A percentile compares a stretch with the other conserved stretches of the same genome.
Conservation (phyloP, 2,329 filamentous ascomycete genomes). For the Coniochaeta sp. region DNA sequence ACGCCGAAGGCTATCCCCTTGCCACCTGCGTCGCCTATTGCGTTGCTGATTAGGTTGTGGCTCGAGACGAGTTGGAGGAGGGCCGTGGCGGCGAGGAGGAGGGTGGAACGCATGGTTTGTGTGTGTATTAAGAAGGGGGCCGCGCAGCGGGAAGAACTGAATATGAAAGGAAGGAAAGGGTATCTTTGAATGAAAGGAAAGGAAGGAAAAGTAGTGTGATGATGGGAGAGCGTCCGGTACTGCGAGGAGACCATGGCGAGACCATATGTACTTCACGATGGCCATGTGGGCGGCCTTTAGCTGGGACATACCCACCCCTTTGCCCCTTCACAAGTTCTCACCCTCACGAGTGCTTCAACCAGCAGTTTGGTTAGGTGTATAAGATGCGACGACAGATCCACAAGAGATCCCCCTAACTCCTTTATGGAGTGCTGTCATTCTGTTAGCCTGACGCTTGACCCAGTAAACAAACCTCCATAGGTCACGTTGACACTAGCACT, state of each 20-base stretch:
- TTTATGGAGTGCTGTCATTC: neutral
- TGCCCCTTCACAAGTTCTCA: neutral
- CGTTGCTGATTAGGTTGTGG: constrained; percentile 1
- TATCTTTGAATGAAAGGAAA: neutral
- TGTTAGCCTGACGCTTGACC: too few species aligned
- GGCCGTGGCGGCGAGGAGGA: neutral
- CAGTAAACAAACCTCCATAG: too few species aligned
- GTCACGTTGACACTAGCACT: too few species aligned
- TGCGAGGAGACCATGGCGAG: neutral
- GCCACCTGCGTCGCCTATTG: neutral
- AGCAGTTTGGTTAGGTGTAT: neutral
- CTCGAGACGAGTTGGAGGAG: neutral
- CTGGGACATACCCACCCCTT: neutral
- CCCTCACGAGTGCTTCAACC: neutral
- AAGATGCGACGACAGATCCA: neutral
- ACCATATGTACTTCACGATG: neutral
- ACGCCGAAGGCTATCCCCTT: neutral
- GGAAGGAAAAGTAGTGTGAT: neutral
- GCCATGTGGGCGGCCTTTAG: neutral
- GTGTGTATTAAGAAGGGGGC: neutral
- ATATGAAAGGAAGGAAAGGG: neutral
- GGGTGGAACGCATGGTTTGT: neutral
- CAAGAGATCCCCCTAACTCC: neutral
- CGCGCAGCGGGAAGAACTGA: neutral
- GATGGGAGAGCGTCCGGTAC: neutral